Base-by-base conservation (phyloP, 257 asterid species). In the Ilex asprella region DNA sequence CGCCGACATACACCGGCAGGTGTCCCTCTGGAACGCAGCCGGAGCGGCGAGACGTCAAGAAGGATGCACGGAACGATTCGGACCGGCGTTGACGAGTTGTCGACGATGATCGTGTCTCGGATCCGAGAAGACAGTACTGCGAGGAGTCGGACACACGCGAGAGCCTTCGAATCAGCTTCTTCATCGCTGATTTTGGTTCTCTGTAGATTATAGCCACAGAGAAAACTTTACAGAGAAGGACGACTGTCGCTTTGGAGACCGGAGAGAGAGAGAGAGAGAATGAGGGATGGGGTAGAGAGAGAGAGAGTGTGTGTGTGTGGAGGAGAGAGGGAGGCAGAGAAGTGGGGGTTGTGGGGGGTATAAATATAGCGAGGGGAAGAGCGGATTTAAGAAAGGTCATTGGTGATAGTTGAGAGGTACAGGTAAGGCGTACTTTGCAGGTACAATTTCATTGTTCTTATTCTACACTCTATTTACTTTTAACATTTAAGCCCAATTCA, bases 1-100 rank as follows among this genome's bases (percentile, higher is more conserved):
- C 95, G 2, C 97, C 97, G n/a, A 90, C 97, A 81, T 78, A 90
- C 4, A 90, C 95, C 46, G 97, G 97, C 10, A 90, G 74, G 65
- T 90, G 95, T 0, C 97, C 97, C 66, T 90, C 80, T 41, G 97
- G 97, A 30, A 89, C 95, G 8, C 76, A 78, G 31, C 76, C 73
- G 55, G 68, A 46, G 59, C 63, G 76, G 0, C 67, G 64, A 12
- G 81, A 64, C 51, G 44, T 5, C 54, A 65, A 3, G 80, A 70
- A 10, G 70, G 71, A 68, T 10, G 67, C 60, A 44, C 84, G 70
- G 61, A 76, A 58, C 3, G 79, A 62, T 9, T 51, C 71, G 27
- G 66, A 6, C 4, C 77, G 41, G 13, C 77, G 59, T 12, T 68
- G 70, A 59, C 74, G 27, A 21, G 27, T 21, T 0, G 27, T 55